Base-by-base conservation (phyloP, 164 flowering plant genomes). In the Magnolia officinalis region DNA sequence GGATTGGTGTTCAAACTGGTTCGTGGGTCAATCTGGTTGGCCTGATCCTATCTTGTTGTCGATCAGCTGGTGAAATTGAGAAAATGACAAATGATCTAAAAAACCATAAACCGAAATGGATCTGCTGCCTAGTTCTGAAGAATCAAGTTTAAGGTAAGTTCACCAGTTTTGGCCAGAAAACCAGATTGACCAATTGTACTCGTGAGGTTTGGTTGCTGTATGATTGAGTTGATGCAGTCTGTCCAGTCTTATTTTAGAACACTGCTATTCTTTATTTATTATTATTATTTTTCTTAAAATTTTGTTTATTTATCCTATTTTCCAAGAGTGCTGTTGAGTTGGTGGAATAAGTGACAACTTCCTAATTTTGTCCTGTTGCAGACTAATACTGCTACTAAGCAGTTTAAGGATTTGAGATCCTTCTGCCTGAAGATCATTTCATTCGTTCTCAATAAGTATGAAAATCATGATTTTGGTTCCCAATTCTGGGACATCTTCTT, bases 401-500 rank as follows among this genome's bases (percentile, higher is more conserved):
- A 93, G 82, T 78, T 80, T 49, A 94, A 88, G 86, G 96, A 92
- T 71, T 61, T 92, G 83, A 90, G 99, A 80, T 90, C 97, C 71
- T 79, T 91, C 58, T 91, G 97, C 85, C 84, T 96, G 81, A 96
- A 85, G 83, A 85, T 92, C 63, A 74, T 92, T 71, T 87, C 94
- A 73, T 68, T 74, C 59, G 88, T 84, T 83, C 90, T 96, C 55
- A 82, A 84, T 75, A 94, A 94, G 81, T 92, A 86, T 72, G 95
- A 86, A 20, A 87, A 87, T 72, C 87, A 87, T 84, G 88, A 88
- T 77, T 89, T 90, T 79, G 89, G 89, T 67, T 66, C 75, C 68
- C 88, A 84, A 26, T 94, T 96, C 81, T 96, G 98, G 99, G 91
- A 88, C 70, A 55, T 84, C 10, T 96, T 94, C 86, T 94, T 94